Evolutionary conservation across 257 asterid species (phyloP).

Genomic region (Henckelia pumila): DNA sequence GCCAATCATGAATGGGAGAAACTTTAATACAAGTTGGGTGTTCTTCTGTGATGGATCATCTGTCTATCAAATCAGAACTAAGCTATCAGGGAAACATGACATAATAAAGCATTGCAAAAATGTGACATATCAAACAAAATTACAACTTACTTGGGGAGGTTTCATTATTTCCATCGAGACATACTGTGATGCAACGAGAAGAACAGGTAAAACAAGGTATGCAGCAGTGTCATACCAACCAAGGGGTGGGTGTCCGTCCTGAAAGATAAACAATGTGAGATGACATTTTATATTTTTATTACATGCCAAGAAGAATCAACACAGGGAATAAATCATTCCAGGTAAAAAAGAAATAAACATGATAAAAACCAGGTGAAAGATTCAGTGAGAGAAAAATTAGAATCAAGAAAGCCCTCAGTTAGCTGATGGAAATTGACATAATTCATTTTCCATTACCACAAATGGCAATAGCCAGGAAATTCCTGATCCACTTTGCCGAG

Average conservation of each 20-base stretch:
- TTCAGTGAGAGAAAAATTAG: constrained; percentile 19
- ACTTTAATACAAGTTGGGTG: constrained; percentile 84
- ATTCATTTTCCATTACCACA: constrained; percentile 58
- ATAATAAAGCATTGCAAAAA: constrained; percentile 14
- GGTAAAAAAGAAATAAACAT: constrained; percentile 7
- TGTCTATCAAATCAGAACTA: constrained; percentile 57
- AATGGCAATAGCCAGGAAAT: constrained; percentile 95
- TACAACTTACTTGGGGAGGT: constrained; percentile 87
- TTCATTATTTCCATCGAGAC: constrained; percentile 98
- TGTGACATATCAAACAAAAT: constrained; percentile 15
- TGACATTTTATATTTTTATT: constrained; percentile 18
- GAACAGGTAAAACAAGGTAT: constrained; percentile 90
- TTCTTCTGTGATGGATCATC: constrained; percentile 98
- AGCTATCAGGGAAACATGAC: constrained; percentile 37
- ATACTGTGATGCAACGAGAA: constrained; percentile 80
- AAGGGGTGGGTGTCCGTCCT: constrained; percentile 99
- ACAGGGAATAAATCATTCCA: background rate
- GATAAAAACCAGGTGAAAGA: constrained; percentile 1
- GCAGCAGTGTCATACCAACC: constrained; percentile 98
- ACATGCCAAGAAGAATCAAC: constrained; percentile 3
- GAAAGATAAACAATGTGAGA: constrained; percentile 32
- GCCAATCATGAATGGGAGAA: constrained; percentile 99
- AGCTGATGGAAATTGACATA: constrained; percentile 7
- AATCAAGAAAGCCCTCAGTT: constrained; percentile 12
- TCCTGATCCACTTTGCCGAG: constrained; percentile 97